Base-by-base conservation (phyloP, 441 rosid genomes). In the Flueggea neowawraea region DNA sequence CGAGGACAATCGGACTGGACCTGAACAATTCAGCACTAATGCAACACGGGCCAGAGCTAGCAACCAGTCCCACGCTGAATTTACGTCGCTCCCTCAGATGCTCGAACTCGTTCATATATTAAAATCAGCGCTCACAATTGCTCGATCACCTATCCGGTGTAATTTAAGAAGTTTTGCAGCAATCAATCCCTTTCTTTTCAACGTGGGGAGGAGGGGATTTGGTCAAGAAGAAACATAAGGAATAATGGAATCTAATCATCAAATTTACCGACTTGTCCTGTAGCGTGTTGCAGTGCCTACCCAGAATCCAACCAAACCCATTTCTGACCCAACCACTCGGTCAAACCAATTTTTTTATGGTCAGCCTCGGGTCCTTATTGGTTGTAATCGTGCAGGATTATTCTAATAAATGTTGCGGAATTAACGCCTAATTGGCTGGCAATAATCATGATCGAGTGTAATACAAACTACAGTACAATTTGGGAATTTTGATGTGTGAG, bases 241-340 rank as follows among this genome's bases (percentile, higher is more conserved):
- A 75, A 81, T 73, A 80, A 72, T 69, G 83, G 84, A 84, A 84
- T 84, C 89, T 79, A 79, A 84, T 79, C 68, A 79, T 77, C 70
- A 67, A 67, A 62, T 73, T 79, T 77, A 79, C 72, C 84, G 54
- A 52, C 65, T 72, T 72, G 81, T 80, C 80, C 77, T 72, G 52
- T 53, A 22, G 47, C 1, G 43, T 17, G 10, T 50, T 43, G 12
- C 45, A 48, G 45, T 59, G 31, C 16, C 33, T 17, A 36, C 0
- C 12, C 9, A 6, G 60, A 28, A 0, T 10, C 63, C 6, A 31
- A 13, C 41, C 15, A 33, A 52, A 63, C 41, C 41, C 41, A 36
- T 36, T 57, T 4, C 45, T 55, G 61, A 57, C 57, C 28, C 22
- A 61, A 53, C 69, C 55, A 6, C 57, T 54, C 39, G 74, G 78